These are phyloP conservation scores for Viola pubescens DNA, from an alignment of 441 rosid genomes.

Conservation along the genomic window DNA sequence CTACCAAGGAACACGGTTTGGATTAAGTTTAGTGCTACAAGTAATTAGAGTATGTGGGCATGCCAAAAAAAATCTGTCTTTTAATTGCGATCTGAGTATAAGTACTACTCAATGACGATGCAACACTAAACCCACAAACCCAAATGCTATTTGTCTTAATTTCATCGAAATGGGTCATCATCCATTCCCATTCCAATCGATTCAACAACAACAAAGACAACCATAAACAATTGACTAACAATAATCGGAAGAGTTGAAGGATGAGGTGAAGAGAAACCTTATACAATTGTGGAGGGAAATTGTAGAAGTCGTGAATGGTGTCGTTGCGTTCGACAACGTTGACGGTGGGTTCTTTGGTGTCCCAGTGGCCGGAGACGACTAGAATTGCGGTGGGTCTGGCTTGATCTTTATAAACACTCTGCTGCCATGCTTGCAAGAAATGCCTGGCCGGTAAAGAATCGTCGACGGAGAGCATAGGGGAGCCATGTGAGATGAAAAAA, in stretches of 20 bases:
- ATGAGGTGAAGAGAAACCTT: constrained; percentile 25
- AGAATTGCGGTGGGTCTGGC: constrained; percentile 51
- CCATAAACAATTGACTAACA: not conserved
- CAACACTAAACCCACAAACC: no score
- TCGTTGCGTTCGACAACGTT: constrained; percentile 43
- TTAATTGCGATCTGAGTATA: no score
- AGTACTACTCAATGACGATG: no score
- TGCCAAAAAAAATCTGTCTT: no score
- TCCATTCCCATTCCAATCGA: no score
- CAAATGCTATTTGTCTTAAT: no score
- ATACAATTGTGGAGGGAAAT: constrained; percentile 62
- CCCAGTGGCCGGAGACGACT: constrained; percentile 80
- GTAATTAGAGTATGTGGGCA: no score
- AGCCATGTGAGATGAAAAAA: constrained; percentile 65
- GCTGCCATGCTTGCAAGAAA: constrained; percentile 52
- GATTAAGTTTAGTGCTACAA: no score
- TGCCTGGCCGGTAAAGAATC: constrained; percentile 50
- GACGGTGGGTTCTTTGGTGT: constrained; percentile 49
- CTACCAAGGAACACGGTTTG: no score
- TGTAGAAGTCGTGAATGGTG: constrained; percentile 64
- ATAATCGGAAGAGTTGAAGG: not conserved
- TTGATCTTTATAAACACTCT: constrained; percentile 23
- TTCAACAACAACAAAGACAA: not conserved
- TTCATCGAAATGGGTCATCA: no score
- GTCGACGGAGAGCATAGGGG: constrained; percentile 65